Evolutionary conservation across 2,329 filamentous ascomycete species (phyloP), one percentile per base, ranked within the genome.

Genomic region (Stemphylium beticola): DNA sequence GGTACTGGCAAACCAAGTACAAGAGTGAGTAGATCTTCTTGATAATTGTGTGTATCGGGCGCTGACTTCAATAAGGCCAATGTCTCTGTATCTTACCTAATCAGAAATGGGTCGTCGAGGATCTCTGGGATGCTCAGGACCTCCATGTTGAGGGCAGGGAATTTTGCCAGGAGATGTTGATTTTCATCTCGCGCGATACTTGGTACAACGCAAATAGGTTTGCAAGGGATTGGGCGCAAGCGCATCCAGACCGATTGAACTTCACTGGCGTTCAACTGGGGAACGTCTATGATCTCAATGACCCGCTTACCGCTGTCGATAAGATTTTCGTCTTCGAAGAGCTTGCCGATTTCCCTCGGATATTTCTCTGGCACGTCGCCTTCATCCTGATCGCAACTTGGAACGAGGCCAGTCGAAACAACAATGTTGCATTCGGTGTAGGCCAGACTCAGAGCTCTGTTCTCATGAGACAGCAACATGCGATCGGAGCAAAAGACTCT

Each of bases 111-210:
- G 51, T 42, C 6, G 67, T 74, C 9, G 29, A 61, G 26, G 73
- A 76, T 46, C 62, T 75, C 8, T 76, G 71, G 68, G 73, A 76
- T 40, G 53, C 56, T 8, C 39, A 57, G 52, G 73, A 76, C 33
- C 68, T 76, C 18, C 64, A 72, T 31, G n/a, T 71, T 8, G 67
- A 75, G n/a, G 57, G 60, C 2, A 53, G 59, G 10, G n/a, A 34
- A 1, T 73, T 72, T 39, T 69, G 72, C 36, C 34, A 61, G n/a
- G 49, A 67, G 36, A 62, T 72, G 4, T 57, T 76, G 14, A 45
- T 46, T 4, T 68, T 67, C 59, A 68, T 76, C 34, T 58, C 57
- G 5, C 43, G 40, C 1, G 61, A 68, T 12, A 75, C 74, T 45
- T 53, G 42, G 24, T 41, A 53, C 26, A 53, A 47, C 4, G 65